Evolutionary conservation across 371 early-diverging fungal species (phyloP), one percentile per base, ranked within the genome.

Genomic region (Mortierella sp.): DNA sequence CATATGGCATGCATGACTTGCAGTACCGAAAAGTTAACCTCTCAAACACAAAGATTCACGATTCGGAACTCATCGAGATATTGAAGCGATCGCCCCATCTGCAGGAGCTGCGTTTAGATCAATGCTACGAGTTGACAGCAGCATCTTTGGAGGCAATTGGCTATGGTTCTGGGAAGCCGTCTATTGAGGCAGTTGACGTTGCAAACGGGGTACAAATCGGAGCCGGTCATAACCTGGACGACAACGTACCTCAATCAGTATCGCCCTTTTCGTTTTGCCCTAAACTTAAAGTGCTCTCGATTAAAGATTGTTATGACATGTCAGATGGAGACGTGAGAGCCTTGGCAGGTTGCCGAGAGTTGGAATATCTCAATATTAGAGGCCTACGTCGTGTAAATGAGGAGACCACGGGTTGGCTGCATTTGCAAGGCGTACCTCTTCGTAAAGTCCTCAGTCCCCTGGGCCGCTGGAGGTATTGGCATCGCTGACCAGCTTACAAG

Each of bases 401-500:
- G 4, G 64, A 69, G 9, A 76, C 76, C 0, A 16, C 67, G 0
- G 73, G 76, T 21, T 81, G 82, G 82, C 28, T 81, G 40, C 82
- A 81, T 58, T 65, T 66, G 0, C 72, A 81, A 16, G 82, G 82
- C 1, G 82, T 81, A 8, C 82, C 82, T 4, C 59, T 81, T 6
- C 69, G 82, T 10, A 72, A 48, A 32, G 68, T 53, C 1, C 40
- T 81, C 4, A 66, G 70, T 69, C 82, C 82, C 1, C 57, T 81
- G 0, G 82, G 82, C 16, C 69, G 63, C 6, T 81, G 82, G 82
- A 58, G 76, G 13, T 53, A 81, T 59, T 81, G 80, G 80, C 57
- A 63, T 21, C 24, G 21, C 43, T 52, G 47, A 40, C 6, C 15
- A 1, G 52, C 8, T 22, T 5, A 57, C 9, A 36, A 16, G 4